Base-by-base conservation (phyloP, 208 protist species). In the Trypanosomatidae sp. region DNA sequence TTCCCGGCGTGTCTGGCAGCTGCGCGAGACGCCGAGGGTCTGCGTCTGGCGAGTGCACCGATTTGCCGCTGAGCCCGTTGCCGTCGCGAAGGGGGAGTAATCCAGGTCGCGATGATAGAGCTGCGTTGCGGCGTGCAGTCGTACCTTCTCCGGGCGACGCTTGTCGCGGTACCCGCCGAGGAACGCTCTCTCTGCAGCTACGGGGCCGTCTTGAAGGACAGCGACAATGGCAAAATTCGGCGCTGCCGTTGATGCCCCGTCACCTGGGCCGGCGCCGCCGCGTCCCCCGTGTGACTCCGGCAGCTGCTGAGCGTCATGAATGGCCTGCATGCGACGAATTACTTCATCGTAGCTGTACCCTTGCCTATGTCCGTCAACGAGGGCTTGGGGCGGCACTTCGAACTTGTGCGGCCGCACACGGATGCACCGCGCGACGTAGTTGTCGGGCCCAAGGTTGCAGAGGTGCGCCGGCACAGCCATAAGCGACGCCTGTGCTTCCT, bases 51-150 rank as follows among this genome's bases (percentile, higher is more conserved):
- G 87, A 41, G 92, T 89, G 68, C 82, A 69, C 9, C 75, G 64
- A 47, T 88, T 77, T 30, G 50, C 46, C 15, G 66, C 55, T 30
- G 49, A 70, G 41, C 46, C 65, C 12, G 39, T 56, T 13, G 73
- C 22, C 39, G 52, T 55, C 52, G 80, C 79, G 66, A 91, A 83
- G 13, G 89, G 89, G 44, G 78, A 87, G 82, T 94, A 91, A 30
- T 82, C 72, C 2, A 93, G 78, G 59, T 91, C 83, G 52, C 72
- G 76, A 67, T 90, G 80, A 76, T 87, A 91, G 36, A 98, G 95
- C 82, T 99, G 98, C 15, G 92, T 95, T 41, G 84, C 59, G 33
- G 97, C 98, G 89, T 99, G 92, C 74, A 97, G 88, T 62, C 91
- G 95, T 49, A 92, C 79, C 7, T 84, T 79, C 9, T 79, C 79